Conservation (phyloP, 768 basidiomycete genomes). For the Amanita molliuscula region DNA sequence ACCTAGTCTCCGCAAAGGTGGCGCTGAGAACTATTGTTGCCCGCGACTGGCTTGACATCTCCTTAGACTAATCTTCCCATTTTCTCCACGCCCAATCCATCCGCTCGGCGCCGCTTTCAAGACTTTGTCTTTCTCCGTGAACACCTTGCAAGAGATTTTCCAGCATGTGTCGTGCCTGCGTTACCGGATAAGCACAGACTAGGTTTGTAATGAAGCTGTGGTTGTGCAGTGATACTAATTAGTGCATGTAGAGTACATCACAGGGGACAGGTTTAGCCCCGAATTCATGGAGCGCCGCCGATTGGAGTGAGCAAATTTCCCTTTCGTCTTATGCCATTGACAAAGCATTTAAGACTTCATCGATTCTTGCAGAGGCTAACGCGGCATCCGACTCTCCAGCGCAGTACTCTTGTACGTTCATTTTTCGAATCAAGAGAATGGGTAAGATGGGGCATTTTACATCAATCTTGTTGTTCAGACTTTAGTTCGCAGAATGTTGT, state of each 20-base stretch:
- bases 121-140: slow-evolving; percentile 94
- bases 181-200: slow-evolving; percentile 94
- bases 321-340: background rate
- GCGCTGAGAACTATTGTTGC: slow-evolving; percentile 11
- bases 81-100: slow-evolving; percentile 68
- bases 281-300: slow-evolving; percentile 95
- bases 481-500: slow-evolving; percentile 63
- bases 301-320: slow-evolving; percentile 51
- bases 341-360: slow-evolving; percentile 52
- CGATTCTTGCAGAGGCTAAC: slow-evolving; percentile 85
- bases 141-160: slow-evolving; percentile 83
- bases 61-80: slow-evolving; percentile 81
- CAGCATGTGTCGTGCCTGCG: slow-evolving; percentile 95
- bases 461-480: slow-evolving; percentile 5
- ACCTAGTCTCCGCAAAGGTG: slow-evolving; percentile 84
- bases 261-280: slow-evolving; percentile 92
- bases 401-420: slow-evolving; percentile 82
- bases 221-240: background rate
- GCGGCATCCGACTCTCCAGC: slow-evolving; percentile 90
- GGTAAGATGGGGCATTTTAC: slow-evolving; percentile 38
- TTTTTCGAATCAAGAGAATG: slow-evolving; percentile 99
- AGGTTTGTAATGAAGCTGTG: slow-evolving; percentile 41
- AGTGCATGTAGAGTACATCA: slow-evolving; percentile 75
- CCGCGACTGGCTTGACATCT: background rate
- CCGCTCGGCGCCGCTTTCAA: slow-evolving; percentile 83